Evolutionary conservation across 2,329 filamentous ascomycete genomes (phyloP), one percentile per base, ranked within the genome.

Genomic region (Aspergillus chevalieri): DNA sequence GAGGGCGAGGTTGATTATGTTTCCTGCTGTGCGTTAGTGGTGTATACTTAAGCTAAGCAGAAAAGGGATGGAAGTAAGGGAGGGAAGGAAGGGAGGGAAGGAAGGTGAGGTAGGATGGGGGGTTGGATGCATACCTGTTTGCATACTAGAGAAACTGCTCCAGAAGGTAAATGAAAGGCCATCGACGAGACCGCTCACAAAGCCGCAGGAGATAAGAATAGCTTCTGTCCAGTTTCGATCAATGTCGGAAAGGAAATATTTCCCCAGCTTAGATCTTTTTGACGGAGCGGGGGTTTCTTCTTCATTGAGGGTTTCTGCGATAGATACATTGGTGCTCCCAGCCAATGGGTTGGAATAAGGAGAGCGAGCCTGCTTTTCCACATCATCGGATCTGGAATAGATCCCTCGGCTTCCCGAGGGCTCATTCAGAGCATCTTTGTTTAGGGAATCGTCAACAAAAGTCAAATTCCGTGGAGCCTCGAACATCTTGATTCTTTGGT

Each of bases 1-100:
- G 3, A 69, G 60, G 8, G 60, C 66, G 41, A 67, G 57, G 50
- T 67, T 68, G 34, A 69, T 53, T n/a, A 63, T 61, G 52, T 69
- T 69, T 9, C 66, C 66, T 69, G 45, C 9, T 28, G 21, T 9
- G 14, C 9, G 14, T 44, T 6, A 19, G 19, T 41, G 2, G 19
- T 12, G 3, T 12, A 12, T 21, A 41, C 5, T 41, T 12, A 17
- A 17, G 17, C 17, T n/a, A 6, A 17, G 8, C 4, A 45, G 42
- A 17, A 38, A 6, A 15, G 5, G 21, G 6, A 22, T 22, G n/a
- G 21, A 22, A 22, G 1, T 22, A 22, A 22, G 21, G n/a, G n/a
- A n/a, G n/a, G n/a, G n/a, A 22, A 4, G 6, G 6, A 5, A 22
- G 21, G 21, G 21, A 22, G 21, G n/a, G 9, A 15, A 38, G 5